Percentiles rank a stretch among this genome's conserved stretches.
These are phyloP conservation scores for Pontederia paniculata DNA, from an alignment of 176 grass and related monocot genomes.

Conservation along the genomic window DNA sequence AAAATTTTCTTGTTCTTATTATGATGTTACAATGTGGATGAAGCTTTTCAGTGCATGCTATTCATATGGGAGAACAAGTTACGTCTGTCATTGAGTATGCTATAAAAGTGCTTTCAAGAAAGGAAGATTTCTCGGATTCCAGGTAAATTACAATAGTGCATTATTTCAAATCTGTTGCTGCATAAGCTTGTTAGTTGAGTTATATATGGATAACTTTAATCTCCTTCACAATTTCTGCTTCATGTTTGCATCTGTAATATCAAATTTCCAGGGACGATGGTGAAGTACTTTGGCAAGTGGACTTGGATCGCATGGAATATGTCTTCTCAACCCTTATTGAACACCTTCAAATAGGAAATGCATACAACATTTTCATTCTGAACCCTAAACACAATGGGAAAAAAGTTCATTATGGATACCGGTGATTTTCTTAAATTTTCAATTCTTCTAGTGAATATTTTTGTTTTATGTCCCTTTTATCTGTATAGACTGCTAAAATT, in stretches of 20 bases:
- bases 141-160: conserved; percentile 28
- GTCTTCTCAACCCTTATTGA: conserved; percentile 71
- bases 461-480: background rate
- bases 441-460: conserved; percentile 9
- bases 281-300: conserved; percentile 56
- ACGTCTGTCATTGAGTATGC: conserved; percentile 84
- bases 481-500: no score
- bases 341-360: conserved; percentile 82
- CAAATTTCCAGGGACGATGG: background rate
- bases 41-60: conserved; percentile 83
- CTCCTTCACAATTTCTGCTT: background rate
- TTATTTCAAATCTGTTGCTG: background rate
- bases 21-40: conserved; percentile 20
- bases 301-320: conserved; percentile 75
- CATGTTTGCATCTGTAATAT: background rate
- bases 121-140: conserved; percentile 43
- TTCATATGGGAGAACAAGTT: conserved; percentile 80
- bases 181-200: no score
- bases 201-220: background rate
- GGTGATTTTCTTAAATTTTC: conserved; percentile 32
- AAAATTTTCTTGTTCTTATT: conserved; percentile 6
- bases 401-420: conserved; percentile 64
- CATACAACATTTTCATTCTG: conserved; percentile 91
- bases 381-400: conserved; percentile 63
- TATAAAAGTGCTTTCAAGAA: conserved; percentile 68